phyloP scores from a whole-genome alignment of 164 flowering plant species.

The Vitis labrusca region DNA sequence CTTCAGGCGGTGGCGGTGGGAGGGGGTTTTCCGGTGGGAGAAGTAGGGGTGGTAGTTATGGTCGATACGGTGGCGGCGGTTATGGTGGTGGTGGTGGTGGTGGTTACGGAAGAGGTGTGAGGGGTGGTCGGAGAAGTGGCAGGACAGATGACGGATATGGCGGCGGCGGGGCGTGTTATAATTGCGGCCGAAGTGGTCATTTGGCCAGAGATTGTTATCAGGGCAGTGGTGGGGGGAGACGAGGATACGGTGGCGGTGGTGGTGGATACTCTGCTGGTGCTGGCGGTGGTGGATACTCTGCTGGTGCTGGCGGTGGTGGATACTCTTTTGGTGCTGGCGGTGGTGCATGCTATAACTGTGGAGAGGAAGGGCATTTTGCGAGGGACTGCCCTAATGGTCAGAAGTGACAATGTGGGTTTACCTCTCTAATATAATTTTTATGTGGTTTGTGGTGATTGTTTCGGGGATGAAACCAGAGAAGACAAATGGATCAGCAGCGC shows the following conservation, averaged over 20 bases:
- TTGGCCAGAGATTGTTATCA: slow-evolving; percentile 45
- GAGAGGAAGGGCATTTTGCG: slow-evolving; percentile 56
- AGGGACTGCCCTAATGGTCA: slow-evolving; percentile 41
- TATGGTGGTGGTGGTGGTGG: slow-evolving; percentile 18
- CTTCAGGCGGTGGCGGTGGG: slow-evolving; percentile 14
- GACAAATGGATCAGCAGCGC: neutral
- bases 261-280: slow-evolving; percentile 7
- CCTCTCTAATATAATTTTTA: neutral
- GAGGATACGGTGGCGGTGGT: slow-evolving; percentile 19
- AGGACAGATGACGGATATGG: too few species aligned
- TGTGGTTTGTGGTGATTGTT: slow-evolving; percentile 3
- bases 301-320: slow-evolving; percentile 8
- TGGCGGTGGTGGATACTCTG: slow-evolving; percentile 1
- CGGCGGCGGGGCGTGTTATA: slow-evolving; percentile 19
- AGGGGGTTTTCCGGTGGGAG: slow-evolving; percentile 13
- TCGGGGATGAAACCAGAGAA: neutral
- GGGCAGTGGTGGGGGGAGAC: slow-evolving; percentile 18
- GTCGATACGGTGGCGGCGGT: neutral
- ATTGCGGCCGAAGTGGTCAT: slow-evolving; percentile 31
- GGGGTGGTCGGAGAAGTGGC: slow-evolving; percentile 12
- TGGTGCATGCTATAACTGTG: slow-evolving; percentile 39
- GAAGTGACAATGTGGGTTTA: slow-evolving; percentile 11
- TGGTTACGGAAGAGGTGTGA: slow-evolving; percentile 4
- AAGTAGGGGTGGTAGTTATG: slow-evolving; percentile 13
- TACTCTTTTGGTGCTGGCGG: slow-evolving; percentile 18